phyloP scores from a whole-genome alignment of 2,329 filamentous ascomycete genomes.

The Byssothecium circinans region DNA sequence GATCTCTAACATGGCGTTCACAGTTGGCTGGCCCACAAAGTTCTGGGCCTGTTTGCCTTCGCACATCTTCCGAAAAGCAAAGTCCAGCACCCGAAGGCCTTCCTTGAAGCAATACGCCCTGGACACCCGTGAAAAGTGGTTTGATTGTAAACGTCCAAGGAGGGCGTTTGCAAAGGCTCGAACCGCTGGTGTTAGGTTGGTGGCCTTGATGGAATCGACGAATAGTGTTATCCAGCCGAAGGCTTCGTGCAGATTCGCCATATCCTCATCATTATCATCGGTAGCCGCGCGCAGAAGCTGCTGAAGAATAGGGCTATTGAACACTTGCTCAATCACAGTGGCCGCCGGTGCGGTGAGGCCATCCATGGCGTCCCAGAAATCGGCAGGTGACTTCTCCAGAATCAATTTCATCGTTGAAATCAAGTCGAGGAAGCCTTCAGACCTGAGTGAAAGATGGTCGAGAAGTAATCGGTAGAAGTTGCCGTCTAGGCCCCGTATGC shows the following conservation, averaged over 20 bases:
- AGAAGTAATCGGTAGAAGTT: conserved; percentile 64
- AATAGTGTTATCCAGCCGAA: conserved; percentile 79
- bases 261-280: conserved; percentile 53
- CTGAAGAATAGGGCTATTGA: conserved; percentile 69
- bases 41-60: conserved; percentile 34
- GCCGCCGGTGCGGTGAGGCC: conserved; percentile 78
- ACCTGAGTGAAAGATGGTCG: conserved; percentile 61
- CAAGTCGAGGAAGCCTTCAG: conserved; percentile 64
- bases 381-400: conserved; percentile 72
- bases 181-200: conserved; percentile 77
- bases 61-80: conserved; percentile 37
- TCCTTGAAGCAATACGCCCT: conserved; percentile 65
- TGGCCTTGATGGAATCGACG: conserved; percentile 72
- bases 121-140: conserved; percentile 58
- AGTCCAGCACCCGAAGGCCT: conserved; percentile 50
- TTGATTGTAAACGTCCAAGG: conserved; percentile 64
- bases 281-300: conserved; percentile 57
- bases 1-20: conserved; percentile 64
- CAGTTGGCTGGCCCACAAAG: conserved; percentile 46
- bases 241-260: conserved; percentile 62
- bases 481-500: conserved; percentile 76
- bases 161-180: conserved; percentile 76
- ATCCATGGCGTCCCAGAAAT: conserved; percentile 87
- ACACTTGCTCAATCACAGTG: conserved; percentile 80
- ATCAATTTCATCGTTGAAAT: conserved; percentile 71